A percentile compares a stretch with the other conserved stretches of the same genome.
phyloP scores from a whole-genome alignment of 371 early-diverging fungal genomes.

The Mycotypha africana region DNA sequence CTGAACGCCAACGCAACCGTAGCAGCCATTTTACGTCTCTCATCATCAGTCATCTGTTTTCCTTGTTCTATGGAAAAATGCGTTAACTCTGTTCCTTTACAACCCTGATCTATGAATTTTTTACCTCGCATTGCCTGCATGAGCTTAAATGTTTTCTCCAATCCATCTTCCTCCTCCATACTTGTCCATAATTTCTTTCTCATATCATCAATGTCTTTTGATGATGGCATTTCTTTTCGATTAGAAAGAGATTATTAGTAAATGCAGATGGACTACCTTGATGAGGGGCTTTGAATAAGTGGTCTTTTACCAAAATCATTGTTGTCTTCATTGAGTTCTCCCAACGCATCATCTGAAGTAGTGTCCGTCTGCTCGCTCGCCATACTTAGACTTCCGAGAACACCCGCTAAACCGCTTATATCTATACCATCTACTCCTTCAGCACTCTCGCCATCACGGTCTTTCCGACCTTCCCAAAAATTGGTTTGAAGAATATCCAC shows the following conservation, averaged over 20 bases:
- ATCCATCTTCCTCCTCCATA: conserved; percentile 61
- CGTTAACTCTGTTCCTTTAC: not conserved
- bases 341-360: too few species aligned
- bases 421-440: conserved; percentile 7
- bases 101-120: not conserved
- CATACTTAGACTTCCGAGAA: too few species aligned
- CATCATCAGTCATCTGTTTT: conserved; percentile 48
- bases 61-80: conserved; percentile 43
- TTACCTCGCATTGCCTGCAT: conserved; percentile 56
- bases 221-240: conserved; percentile 22
- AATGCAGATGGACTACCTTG: conserved; percentile 3
- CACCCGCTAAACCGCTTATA: conserved; percentile 8
- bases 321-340: too few species aligned
- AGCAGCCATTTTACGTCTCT: conserved; percentile 59
- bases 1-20: conserved; percentile 65
- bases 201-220: conserved; percentile 46
- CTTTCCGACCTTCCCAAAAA: conserved; percentile 68
- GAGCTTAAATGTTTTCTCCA: conserved; percentile 51
- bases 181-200: conserved; percentile 51
- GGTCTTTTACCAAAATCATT: too few species aligned
- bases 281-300: too few species aligned
- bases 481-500: conserved; percentile 66
- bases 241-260: not conserved
- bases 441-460: conserved; percentile 23
- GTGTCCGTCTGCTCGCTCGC: too few species aligned